These are phyloP conservation scores for Suhomyces prunicola DNA, from an alignment of 805 yeast species.

Conservation along the genomic window DNA sequence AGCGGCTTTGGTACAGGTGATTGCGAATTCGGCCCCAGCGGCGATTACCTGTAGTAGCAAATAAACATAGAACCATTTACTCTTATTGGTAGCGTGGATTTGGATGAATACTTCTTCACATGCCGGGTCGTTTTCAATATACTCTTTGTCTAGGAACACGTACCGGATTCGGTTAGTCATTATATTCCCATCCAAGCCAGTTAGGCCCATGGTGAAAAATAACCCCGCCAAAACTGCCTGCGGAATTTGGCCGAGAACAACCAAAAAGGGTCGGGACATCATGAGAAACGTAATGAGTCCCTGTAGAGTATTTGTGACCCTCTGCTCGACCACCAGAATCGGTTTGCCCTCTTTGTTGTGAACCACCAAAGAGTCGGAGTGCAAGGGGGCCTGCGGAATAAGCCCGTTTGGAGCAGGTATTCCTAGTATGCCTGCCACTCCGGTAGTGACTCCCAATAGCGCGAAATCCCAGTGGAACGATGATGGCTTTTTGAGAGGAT, in stretches of 20 bases:
- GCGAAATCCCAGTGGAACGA: slow-evolving; percentile 92
- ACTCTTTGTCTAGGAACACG: slow-evolving; percentile 54
- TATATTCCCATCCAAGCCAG: slow-evolving; percentile 67
- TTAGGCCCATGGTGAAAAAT: slow-evolving; percentile 89
- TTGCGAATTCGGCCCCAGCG: slow-evolving; percentile 76
- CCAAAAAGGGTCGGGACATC: slow-evolving; percentile 84
- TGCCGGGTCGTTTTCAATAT: slow-evolving; percentile 31
- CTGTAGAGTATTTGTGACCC: slow-evolving; percentile 80
- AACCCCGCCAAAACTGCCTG: slow-evolving; percentile 92
- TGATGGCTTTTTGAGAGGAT: slow-evolving; percentile 79
- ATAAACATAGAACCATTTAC: slow-evolving; percentile 55
- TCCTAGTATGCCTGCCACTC: slow-evolving; percentile 82
- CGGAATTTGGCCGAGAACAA: slow-evolving; percentile 80
- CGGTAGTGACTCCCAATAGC: slow-evolving; percentile 81
- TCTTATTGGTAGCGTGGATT: slow-evolving; percentile 24
- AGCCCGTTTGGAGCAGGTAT: slow-evolving; percentile 96
- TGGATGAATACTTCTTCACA: slow-evolving; percentile 35
- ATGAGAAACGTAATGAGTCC: slow-evolving; percentile 81
- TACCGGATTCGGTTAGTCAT: slow-evolving; percentile 62
- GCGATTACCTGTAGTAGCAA: slow-evolving; percentile 60
- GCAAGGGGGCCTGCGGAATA: slow-evolving; percentile 96
- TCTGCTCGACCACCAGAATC: slow-evolving; percentile 76
- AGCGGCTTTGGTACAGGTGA: slow-evolving; percentile 84
- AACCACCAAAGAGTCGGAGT: slow-evolving; percentile 73
- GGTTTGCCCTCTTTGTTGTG: slow-evolving; percentile 40